A percentile compares a stretch with the other conserved stretches of the same genome.
Evolutionary conservation across 139 green algal species (phyloP).

Genomic region (Coelastrella sp.): DNA sequence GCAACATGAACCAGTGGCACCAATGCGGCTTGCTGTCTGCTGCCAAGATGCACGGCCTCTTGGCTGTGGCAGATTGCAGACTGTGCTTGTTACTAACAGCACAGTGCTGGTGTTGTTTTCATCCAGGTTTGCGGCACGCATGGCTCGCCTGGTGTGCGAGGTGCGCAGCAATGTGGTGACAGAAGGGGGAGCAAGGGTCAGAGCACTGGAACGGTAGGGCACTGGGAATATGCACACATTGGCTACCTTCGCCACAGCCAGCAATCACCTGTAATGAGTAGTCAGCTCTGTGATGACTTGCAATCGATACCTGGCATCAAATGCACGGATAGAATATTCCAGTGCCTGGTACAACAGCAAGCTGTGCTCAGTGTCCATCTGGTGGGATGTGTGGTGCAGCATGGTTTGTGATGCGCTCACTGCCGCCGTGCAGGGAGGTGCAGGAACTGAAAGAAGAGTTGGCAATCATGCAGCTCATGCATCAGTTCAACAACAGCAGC

Average conservation of each 20-base stretch:
- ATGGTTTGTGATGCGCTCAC: background rate
- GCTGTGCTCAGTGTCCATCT: no score
- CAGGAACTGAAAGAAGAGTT: constrained; percentile 68
- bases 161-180: constrained; percentile 62
- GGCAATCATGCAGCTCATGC: constrained; percentile 65
- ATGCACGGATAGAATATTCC: no score
- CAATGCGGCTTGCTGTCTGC: no score
- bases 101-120: background rate
- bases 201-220: constrained; percentile 60
- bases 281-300: background rate
- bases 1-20: no score
- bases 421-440: constrained; percentile 57
- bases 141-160: constrained; percentile 72
- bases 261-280: no score
- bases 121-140: constrained; percentile 70
- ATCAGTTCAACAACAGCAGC: constrained; percentile 6
- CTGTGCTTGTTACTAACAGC: background rate
- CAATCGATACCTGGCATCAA: no score
- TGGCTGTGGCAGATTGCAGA: background rate
- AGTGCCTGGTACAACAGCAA: no score
- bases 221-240: background rate
- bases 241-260: no score
- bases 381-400: background rate
- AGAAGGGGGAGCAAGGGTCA: constrained; percentile 49
- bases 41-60: no score